Percentiles rank a stretch among this genome's conserved stretches.
Conservation (phyloP, 2,329 filamentous ascomycete genomes). For the Aureobasidium musti region DNA sequence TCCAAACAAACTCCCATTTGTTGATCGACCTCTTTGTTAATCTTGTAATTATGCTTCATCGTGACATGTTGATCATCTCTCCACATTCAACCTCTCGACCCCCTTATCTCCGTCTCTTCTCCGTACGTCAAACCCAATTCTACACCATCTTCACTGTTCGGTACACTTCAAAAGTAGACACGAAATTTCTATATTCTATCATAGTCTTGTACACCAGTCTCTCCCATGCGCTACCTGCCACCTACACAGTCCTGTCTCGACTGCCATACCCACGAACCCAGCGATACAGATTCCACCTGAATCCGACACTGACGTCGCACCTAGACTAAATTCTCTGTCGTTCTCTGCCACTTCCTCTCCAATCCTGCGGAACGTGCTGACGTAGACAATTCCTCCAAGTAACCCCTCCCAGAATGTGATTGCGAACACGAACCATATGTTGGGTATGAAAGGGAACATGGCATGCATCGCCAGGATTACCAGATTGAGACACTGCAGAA, state of each 20-base stretch:
- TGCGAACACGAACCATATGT: constrained; percentile 79
- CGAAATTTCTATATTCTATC: constrained; percentile 42
- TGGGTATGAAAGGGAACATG: constrained; percentile 77
- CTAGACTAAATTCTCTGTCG: constrained; percentile 87
- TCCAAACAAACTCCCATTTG: background rate
- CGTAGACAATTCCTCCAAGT: constrained; percentile 87
- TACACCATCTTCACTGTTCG: background rate
- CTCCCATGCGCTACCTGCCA: constrained; percentile 83
- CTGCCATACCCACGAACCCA: constrained; percentile 75
- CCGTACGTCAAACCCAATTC: background rate
- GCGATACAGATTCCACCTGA: constrained; percentile 88
- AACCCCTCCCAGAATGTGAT: constrained; percentile 94
- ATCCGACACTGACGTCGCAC: constrained; percentile 89
- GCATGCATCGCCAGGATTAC: constrained; percentile 72
- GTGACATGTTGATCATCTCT: constrained; percentile 22
- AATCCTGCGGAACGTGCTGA: constrained; percentile 94
- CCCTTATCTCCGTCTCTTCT: constrained; percentile 14
- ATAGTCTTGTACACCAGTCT: constrained; percentile 57
- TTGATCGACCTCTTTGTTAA: background rate
- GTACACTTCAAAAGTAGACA: too few species aligned
- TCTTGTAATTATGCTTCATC: background rate
- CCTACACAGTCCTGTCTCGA: constrained; percentile 79
- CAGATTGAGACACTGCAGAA: constrained; percentile 81
- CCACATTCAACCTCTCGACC: constrained; percentile 5
- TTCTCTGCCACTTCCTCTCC: constrained; percentile 74